Percentiles rank a stretch among this genome's conserved stretches.
These are phyloP conservation scores for Vicia faba DNA, from an alignment of 306 rosid species.

Conservation along the genomic window DNA sequence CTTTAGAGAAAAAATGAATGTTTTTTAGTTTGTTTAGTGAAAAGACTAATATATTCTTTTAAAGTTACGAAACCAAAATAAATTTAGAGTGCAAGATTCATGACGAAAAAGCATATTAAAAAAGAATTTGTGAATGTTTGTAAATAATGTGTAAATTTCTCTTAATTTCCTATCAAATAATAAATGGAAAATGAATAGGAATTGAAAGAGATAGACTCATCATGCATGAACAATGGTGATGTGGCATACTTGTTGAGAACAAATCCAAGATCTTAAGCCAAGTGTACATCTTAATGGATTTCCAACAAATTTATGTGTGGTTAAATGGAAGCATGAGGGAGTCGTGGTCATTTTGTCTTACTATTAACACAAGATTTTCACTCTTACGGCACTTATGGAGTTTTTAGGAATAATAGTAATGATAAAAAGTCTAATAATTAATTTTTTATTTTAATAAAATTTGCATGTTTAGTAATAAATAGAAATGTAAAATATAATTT, in stretches of 20 bases:
- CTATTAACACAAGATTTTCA: conserved; percentile 3
- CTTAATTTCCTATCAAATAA: no score
- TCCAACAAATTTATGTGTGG: conserved; percentile 20
- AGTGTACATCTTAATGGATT: background rate
- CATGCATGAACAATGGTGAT: conserved; percentile 16
- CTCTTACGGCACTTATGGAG: background rate
- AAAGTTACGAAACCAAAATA: no score
- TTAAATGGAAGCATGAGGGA: conserved; percentile 17
- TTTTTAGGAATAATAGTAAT: background rate
- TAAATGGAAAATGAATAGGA: background rate
- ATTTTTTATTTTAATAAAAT: background rate
- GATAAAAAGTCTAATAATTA: background rate
- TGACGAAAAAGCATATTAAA: no score
- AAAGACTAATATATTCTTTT: no score
- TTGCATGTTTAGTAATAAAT: background rate
- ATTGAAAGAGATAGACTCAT: conserved; percentile 4
- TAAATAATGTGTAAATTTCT: no score
- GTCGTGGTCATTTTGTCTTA: conserved; percentile 12
- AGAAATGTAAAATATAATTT: background rate
- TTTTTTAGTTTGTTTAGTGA: no score
- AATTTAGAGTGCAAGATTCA: no score
- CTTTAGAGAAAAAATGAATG: no score
- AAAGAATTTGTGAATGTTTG: no score
- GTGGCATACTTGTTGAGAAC: background rate
- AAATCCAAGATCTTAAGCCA: conserved; percentile 3